phyloP scores from a whole-genome alignment of 1,139 yeast species.

The Pichiaceae sp. region DNA sequence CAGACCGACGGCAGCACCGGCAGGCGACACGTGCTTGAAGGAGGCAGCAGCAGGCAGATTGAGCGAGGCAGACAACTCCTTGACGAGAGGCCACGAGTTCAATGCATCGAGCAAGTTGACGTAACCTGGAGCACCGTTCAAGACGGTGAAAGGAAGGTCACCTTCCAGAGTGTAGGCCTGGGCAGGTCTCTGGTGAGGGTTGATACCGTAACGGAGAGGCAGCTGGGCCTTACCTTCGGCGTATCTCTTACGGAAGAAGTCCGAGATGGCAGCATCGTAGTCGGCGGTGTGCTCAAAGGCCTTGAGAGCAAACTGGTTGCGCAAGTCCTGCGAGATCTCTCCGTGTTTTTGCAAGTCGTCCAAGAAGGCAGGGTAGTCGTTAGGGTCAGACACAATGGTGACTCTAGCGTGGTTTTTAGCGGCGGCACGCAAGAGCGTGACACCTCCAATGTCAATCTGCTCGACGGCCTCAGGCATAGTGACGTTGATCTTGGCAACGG shows the following conservation, averaged over 20 bases:
- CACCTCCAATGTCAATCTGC: constrained; percentile 98
- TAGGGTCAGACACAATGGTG: constrained; percentile 88
- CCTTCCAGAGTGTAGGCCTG: constrained; percentile 87
- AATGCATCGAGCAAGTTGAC: constrained; percentile 92
- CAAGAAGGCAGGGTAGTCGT: constrained; percentile 80
- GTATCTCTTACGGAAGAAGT: constrained; percentile 95
- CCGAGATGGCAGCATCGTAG: constrained; percentile 91
- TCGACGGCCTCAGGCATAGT: constrained; percentile 97
- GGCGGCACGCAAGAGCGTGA: constrained; percentile 93
- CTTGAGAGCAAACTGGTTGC: constrained; percentile 83
- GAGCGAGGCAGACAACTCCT: constrained; percentile 89
- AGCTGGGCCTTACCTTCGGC: constrained; percentile 83
- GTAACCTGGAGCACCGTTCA: constrained; percentile 94
- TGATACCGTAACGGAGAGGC: constrained; percentile 95
- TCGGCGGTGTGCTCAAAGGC: constrained; percentile 99
- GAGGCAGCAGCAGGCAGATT: constrained; percentile 98
- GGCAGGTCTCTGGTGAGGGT: constrained; percentile 98
- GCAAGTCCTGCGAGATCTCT: constrained; percentile 62
- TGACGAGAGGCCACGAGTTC: constrained; percentile 97
- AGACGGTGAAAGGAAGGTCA: constrained; percentile 86
- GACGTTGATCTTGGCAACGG: constrained; percentile 90
- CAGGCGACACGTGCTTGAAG: constrained; percentile 97
- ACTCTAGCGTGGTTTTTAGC: constrained; percentile 97
- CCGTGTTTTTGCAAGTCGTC: constrained; percentile 57
- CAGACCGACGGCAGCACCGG: constrained; percentile 96